A percentile compares a stretch with the other conserved stretches of the same genome.
Conservation (phyloP, 1,284 basidiomycete genomes). For the Ceraceosorus guamensis region DNA sequence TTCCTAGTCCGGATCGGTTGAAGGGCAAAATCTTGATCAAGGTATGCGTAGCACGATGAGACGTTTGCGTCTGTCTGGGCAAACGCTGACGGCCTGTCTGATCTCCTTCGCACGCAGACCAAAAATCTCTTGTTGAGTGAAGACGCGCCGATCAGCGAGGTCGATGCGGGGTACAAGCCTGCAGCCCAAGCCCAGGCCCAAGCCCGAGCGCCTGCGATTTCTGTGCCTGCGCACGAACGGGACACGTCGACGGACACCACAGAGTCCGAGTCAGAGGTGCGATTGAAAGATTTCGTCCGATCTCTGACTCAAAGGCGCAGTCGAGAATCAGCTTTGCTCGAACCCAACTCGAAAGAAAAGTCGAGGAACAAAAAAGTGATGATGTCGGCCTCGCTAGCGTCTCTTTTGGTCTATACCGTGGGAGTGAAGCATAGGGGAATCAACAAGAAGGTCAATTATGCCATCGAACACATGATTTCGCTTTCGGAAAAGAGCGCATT, state of each 20-base stretch:
- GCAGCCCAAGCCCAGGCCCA: not conserved
- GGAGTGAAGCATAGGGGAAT: conserved; percentile 91
- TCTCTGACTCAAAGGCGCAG: conserved; percentile 2
- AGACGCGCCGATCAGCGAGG: not conserved
- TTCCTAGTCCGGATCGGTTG: conserved; percentile 84
- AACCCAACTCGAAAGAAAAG: conserved; percentile 2
- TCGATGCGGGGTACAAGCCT: not conserved
- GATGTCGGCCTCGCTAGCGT: conserved; percentile 68
- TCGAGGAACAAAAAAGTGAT: conserved; percentile 18
- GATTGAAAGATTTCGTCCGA: conserved; percentile 10
- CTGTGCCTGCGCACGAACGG: too few relatives aligned
- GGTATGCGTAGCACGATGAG: too few relatives aligned
- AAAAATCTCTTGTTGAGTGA: conserved; percentile 24
- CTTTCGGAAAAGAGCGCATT: conserved; percentile 65
- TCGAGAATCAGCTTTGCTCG: too few relatives aligned
- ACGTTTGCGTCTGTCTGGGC: not conserved
- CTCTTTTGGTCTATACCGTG: conserved; percentile 83
- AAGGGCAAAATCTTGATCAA: conserved; percentile 78
- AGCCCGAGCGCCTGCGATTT: not conserved
- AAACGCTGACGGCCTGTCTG: too few relatives aligned
- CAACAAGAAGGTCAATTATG: conserved; percentile 81
- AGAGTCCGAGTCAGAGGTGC: conserved; percentile 21
- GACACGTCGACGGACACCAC: conserved; percentile 11
- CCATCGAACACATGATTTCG: conserved; percentile 82
- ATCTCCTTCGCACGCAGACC: too few relatives aligned